Conservation (phyloP, 441 rosid species). For the Lepidium campestre region DNA sequence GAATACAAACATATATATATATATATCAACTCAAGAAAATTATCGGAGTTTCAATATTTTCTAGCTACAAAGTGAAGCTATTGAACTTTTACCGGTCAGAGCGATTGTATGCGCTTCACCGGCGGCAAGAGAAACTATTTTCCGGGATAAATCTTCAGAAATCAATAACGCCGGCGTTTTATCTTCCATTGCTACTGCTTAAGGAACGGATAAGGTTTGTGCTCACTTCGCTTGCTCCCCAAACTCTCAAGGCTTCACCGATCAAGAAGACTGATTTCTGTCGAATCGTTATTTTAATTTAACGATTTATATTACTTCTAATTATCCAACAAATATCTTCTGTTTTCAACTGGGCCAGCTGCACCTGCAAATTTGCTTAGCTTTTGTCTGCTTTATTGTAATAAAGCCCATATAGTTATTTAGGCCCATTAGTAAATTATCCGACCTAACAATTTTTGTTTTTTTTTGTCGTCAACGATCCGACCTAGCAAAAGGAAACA, state of each 20-base stretch:
- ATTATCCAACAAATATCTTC: neutral
- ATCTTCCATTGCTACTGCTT: conserved; percentile 37
- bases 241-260: neutral
- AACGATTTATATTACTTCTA: too few species aligned
- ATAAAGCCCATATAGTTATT: neutral
- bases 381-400: neutral
- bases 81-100: conserved; percentile 45
- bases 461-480: too few species aligned
- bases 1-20: neutral
- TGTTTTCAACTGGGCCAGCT: neutral
- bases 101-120: conserved; percentile 88
- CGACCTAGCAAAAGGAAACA: too few species aligned
- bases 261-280: neutral
- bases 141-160: conserved; percentile 38
- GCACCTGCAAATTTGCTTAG: neutral
- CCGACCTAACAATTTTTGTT: neutral
- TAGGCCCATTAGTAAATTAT: conserved; percentile 1
- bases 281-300: too few species aligned
- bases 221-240: neutral
- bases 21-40: neutral
- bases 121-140: conserved; percentile 45
- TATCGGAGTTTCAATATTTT: neutral
- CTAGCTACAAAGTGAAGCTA: neutral
- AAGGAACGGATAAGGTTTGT: conserved; percentile 12
- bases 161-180: neutral